Evolutionary conservation across 2,329 filamentous ascomycete species (phyloP), one percentile per base, ranked within the genome.

Genomic region (Fusarium pilosicola): DNA sequence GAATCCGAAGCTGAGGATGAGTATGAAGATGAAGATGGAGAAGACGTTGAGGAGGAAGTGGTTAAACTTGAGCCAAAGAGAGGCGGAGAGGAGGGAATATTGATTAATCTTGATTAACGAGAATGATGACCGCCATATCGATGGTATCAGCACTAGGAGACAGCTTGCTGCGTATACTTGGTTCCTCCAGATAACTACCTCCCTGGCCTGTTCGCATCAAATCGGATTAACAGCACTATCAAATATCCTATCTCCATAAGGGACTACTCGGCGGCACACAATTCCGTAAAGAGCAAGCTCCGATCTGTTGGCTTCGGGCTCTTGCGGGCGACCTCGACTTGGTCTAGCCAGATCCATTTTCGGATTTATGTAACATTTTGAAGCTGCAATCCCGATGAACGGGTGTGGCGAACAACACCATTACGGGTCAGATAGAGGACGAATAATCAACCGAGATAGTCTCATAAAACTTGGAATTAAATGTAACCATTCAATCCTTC

Each of bases 91-190:
- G 74, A 73, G 24, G 71, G 46, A 11, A 41, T 62, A 20, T 45
- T 76, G 54, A 76, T 76, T 26, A 72, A 51, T 15, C 65, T 39
- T 62, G 63, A 67, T 42, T 55, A 17, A 41, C 9, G 8, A n/a
- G 36, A 28, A 49, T 30, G 42, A 46, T 34, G 18, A 34, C 22
- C n/a, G 20, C 45, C 18, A n/a, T 38, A 24, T 44, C 6, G 38
- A 28, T 18, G 26, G 17, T 8, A 24, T 18, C 38, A 62, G 45
- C 24, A 65, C 26, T 62, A 62, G 30, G 38, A 20, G 26, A 38
- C 28, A 52, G 34, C 36, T n/a, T 30, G 20, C 36, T 39, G 20
- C 51, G 34, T 12, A 41, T 55, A n/a, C 15, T 41, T 18, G 51
- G 34, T 30, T 28, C 24, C 26, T 44, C 11, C 24, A 32, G 39